phyloP scores from a whole-genome alignment of 176 grass and related monocot genomes.

The Bromus sterilis region DNA sequence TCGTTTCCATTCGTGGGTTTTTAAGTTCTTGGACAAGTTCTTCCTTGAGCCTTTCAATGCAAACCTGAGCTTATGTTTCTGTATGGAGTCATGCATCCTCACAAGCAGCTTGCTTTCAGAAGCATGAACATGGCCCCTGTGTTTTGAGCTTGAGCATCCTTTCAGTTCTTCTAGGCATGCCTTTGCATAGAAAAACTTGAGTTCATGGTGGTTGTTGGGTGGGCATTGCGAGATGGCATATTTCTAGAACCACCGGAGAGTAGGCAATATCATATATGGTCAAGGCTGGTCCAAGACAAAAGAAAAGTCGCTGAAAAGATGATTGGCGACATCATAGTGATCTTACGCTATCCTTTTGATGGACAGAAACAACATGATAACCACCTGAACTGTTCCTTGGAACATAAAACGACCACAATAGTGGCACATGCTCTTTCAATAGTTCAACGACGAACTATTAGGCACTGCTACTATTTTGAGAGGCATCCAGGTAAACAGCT shows the following conservation, averaged over 20 bases:
- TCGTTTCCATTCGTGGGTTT: conserved; percentile 12
- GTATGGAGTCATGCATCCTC: not conserved
- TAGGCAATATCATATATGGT: conserved; percentile 3
- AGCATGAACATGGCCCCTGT: not conserved
- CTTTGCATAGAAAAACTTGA: not conserved
- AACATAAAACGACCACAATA: conserved; percentile 12
- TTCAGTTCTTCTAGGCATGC: conserved; percentile 9
- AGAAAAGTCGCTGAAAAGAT: not conserved
- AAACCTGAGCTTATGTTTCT: conserved; percentile 7
- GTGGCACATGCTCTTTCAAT: not conserved
- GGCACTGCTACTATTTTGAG: conserved; percentile 4
- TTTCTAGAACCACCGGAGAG: not conserved
- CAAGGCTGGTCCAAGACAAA: not conserved
- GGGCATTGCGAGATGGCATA: not conserved
- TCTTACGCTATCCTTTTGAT: not conserved
- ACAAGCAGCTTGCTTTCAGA: not conserved
- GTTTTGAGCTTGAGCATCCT: not conserved
- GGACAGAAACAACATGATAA: conserved; percentile 12
- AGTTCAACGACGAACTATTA: not conserved
- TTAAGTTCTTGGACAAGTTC: not conserved
- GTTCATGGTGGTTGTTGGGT: not conserved
- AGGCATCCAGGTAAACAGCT: conserved; percentile 1
- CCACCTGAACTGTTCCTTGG: conserved; percentile 1
- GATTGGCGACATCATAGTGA: not conserved
- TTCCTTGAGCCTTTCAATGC: not conserved